phyloP scores from a whole-genome alignment of 176 grass and related monocot genomes.

The Triticum urartu region DNA sequence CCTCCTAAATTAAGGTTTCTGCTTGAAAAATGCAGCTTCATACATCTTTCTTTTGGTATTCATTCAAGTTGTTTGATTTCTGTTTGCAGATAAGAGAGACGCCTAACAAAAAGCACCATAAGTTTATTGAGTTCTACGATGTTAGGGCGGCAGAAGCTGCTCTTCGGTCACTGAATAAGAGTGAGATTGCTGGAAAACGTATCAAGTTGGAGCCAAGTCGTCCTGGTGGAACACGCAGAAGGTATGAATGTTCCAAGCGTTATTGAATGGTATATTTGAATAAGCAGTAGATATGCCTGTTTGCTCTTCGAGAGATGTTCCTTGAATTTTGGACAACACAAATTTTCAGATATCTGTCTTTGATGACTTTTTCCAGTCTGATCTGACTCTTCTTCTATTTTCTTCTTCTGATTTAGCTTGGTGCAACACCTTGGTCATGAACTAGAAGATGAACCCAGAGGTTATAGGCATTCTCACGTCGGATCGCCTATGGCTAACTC shows the following conservation, averaged over 20 bases:
- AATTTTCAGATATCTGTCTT: neutral
- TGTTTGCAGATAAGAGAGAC: slow-evolving; percentile 84
- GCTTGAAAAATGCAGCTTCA: neutral
- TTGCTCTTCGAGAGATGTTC: neutral
- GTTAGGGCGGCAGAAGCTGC: slow-evolving; percentile 92
- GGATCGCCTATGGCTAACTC: slow-evolving; percentile 86
- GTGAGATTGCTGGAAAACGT: slow-evolving; percentile 89
- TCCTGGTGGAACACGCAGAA: slow-evolving; percentile 85
- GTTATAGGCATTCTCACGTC: slow-evolving; percentile 53
- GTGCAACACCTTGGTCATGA: slow-evolving; percentile 85
- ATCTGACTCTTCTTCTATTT: slow-evolving; percentile 14
- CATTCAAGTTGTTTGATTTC: slow-evolving; percentile 19
- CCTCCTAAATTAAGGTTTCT: neutral
- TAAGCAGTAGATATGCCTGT: neutral
- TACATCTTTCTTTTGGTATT: slow-evolving; percentile 6
- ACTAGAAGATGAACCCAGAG: slow-evolving; percentile 83
- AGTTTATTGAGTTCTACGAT: slow-evolving; percentile 98
- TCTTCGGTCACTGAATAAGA: slow-evolving; percentile 84
- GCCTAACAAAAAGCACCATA: slow-evolving; percentile 93
- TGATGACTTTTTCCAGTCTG: neutral
- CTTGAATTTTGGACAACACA: neutral
- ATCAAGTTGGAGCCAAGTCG: slow-evolving; percentile 95
- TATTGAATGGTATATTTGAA: neutral
- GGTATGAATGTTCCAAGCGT: slow-evolving; percentile 37
- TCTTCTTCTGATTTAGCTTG: slow-evolving; percentile 59